Conservation (phyloP, 2,329 filamentous ascomycete species). For the Thelonectria olida region DNA sequence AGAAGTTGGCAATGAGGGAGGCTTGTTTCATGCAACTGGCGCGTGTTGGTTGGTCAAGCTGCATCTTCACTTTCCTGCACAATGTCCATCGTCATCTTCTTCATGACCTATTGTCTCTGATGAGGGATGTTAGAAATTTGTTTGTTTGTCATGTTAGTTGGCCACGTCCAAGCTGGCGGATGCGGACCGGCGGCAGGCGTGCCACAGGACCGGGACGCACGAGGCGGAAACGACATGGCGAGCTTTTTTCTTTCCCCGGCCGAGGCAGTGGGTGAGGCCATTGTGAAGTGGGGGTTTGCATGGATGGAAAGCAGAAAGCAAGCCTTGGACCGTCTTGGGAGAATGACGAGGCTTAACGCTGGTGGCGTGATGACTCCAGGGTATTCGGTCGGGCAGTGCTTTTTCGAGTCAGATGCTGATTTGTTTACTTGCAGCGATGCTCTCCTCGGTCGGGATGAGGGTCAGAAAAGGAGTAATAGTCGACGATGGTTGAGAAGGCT, state of each 20-base stretch:
- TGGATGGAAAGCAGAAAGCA: too few relatives aligned
- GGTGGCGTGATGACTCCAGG: neutral
- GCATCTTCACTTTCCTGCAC: too few relatives aligned
- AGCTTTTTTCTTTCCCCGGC: neutral
- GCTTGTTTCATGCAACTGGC: too few relatives aligned
- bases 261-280: neutral
- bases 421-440: neutral
- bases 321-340: too few relatives aligned
- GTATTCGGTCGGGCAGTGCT: too few relatives aligned
- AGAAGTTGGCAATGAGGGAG: too few relatives aligned
- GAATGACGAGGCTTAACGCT: neutral
- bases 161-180: neutral
- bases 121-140: neutral
- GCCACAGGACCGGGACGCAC: neutral
- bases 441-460: too few relatives aligned
- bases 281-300: neutral
- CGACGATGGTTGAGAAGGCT: too few relatives aligned
- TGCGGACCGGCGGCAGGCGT: neutral
- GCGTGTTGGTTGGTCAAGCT: too few relatives aligned
- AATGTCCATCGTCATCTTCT: too few relatives aligned
- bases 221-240: neutral
- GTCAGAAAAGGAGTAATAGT: too few relatives aligned
- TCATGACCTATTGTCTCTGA: too few relatives aligned
- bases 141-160: neutral
- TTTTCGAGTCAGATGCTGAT: neutral